Evolutionary conservation across 2,329 filamentous ascomycete genomes (phyloP).

Genomic region (Madurella fahalii): DNA sequence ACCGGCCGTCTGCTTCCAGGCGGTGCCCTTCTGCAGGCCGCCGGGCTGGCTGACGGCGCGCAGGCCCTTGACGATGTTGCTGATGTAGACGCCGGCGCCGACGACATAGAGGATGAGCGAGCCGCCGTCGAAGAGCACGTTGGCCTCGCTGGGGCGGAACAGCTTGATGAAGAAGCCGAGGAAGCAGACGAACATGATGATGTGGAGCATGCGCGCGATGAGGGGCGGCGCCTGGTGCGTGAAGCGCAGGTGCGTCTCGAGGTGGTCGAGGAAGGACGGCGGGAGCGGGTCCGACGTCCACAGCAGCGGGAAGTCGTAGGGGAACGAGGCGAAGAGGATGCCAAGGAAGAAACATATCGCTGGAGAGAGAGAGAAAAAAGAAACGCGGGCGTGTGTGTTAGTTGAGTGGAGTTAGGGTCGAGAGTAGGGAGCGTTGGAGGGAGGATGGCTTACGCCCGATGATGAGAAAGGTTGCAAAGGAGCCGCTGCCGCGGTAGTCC

Average conservation of each 20-base stretch:
- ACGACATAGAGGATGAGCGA: slow-evolving; percentile 79
- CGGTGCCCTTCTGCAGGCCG: not conserved
- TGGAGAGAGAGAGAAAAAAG: slow-evolving; percentile 38
- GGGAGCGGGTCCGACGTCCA: slow-evolving; percentile 67
- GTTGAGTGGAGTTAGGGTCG: slow-evolving; percentile 10
- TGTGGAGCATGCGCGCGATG: slow-evolving; percentile 89
- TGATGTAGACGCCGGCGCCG: slow-evolving; percentile 86
- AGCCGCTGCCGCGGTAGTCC: slow-evolving; percentile 57
- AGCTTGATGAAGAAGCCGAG: slow-evolving; percentile 90
- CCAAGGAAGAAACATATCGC: slow-evolving; percentile 96
- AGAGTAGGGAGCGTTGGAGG: slow-evolving; percentile 17
- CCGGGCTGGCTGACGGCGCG: slow-evolving; percentile 61
- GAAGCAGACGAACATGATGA: slow-evolving; percentile 83
- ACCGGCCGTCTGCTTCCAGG: not conserved
- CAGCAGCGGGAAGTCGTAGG: slow-evolving; percentile 89
- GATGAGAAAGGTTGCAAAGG: slow-evolving; percentile 96
- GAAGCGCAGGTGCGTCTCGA: slow-evolving; percentile 87
- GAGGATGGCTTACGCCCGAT: slow-evolving; percentile 70
- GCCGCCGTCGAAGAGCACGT: slow-evolving; percentile 89
- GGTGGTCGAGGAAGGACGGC: slow-evolving; percentile 70
- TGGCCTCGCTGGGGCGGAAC: slow-evolving; percentile 87
- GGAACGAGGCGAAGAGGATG: slow-evolving; percentile 92
- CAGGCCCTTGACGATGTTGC: slow-evolving; percentile 95
- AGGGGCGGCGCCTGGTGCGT: slow-evolving; percentile 87
- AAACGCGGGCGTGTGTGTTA: slow-evolving; percentile 4